phyloP scores from a whole-genome alignment of 208 protist genomes.

The Angomonas deanei region DNA sequence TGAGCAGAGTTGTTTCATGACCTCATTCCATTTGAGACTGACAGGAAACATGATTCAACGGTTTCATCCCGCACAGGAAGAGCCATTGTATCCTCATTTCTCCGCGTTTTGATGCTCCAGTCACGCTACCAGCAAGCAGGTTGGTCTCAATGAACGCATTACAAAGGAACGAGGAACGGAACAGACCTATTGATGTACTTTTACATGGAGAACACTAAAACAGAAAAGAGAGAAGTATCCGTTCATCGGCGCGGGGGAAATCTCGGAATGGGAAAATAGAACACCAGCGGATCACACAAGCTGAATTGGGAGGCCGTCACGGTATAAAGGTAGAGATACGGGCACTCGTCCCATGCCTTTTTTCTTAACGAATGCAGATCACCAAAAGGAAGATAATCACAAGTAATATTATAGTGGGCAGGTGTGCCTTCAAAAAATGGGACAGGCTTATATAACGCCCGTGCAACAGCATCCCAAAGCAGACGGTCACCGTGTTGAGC shows the following conservation, averaged over 20 bases:
- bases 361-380: background rate
- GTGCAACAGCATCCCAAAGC: constrained; percentile 38
- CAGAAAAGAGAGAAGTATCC: too few relatives aligned
- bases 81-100: too few relatives aligned
- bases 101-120: background rate
- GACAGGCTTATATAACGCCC: constrained; percentile 30
- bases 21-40: constrained; percentile 23
- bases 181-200: background rate
- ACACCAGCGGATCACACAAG: too few relatives aligned
- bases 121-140: background rate
- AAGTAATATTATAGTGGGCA: constrained; percentile 19
- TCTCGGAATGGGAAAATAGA: too few relatives aligned
- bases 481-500: constrained; percentile 42
- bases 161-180: background rate
- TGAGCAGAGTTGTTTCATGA: constrained; percentile 19
- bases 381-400: constrained; percentile 6
- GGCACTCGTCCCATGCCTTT: too few relatives aligned
- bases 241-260: too few relatives aligned
- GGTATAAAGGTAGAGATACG: too few relatives aligned
- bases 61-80: constrained; percentile 14
- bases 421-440: constrained; percentile 32
- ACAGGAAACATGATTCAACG: constrained; percentile 23
- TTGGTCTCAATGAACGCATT: background rate
- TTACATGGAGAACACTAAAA: too few relatives aligned
- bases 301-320: too few relatives aligned